Evolutionary conservation across 805 yeast species (phyloP).

Genomic region (Kodamaea kakaduensis): DNA sequence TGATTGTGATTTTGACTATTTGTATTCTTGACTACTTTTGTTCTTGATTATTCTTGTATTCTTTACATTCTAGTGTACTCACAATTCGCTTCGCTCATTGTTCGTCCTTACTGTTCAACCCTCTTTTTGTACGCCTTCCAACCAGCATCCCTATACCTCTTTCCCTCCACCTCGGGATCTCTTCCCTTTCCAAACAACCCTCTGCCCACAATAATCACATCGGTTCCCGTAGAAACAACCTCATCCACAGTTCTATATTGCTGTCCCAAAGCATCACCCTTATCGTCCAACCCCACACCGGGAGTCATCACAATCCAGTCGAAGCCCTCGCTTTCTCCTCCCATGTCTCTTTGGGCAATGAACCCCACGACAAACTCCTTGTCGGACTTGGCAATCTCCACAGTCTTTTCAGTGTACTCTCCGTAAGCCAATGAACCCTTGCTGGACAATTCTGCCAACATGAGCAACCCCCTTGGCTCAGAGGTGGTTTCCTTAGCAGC

Average conservation of each 20-base stretch:
- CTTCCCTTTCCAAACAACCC: conserved; percentile 94
- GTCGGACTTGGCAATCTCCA: conserved; percentile 80
- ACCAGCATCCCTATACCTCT: conserved; percentile 87
- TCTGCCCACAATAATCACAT: conserved; percentile 96
- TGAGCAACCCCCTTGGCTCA: conserved; percentile 85
- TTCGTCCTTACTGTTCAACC: neutral
- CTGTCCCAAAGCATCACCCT: conserved; percentile 93
- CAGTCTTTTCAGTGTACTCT: conserved; percentile 80
- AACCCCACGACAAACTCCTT: conserved; percentile 92
- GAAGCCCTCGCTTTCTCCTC: conserved; percentile 75
- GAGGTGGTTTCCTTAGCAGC: conserved; percentile 67
- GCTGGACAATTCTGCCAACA: conserved; percentile 94
- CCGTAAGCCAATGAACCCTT: conserved; percentile 93
- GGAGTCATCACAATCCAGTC: conserved; percentile 98
- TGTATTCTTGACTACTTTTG: no score
- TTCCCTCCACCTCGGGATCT: conserved; percentile 83
- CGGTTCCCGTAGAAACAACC: conserved; percentile 83
- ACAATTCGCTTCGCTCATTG: neutral
- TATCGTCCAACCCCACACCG: conserved; percentile 96
- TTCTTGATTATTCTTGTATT: neutral
- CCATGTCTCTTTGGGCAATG: conserved; percentile 89
- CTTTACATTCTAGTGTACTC: no score
- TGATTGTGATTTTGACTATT: no score
- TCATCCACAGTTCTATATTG: conserved; percentile 91
- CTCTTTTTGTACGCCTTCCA: conserved; percentile 81